phyloP scores from a whole-genome alignment of 2,329 filamentous ascomycete genomes.

The Exophiala oligosperma region DNA sequence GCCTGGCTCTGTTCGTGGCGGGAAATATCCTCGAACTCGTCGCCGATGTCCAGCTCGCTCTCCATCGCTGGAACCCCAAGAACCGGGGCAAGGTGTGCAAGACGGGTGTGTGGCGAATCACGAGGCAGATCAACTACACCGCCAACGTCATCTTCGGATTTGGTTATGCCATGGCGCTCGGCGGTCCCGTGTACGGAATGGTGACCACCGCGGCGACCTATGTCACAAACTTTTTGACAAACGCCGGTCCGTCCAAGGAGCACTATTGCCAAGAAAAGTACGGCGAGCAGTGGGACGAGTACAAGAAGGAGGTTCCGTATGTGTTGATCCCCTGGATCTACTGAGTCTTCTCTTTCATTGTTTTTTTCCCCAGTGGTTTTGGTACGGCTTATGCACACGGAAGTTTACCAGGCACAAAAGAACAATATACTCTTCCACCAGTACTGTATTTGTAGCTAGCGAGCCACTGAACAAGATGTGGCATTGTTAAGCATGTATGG shows the following conservation, averaged over 20 bases:
- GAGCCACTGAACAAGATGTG: too few species aligned
- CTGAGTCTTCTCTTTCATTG: not conserved
- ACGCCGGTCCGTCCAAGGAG: slow-evolving; percentile 10
- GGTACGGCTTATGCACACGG: too few species aligned
- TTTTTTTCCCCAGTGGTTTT: too few species aligned
- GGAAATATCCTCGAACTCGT: not conserved
- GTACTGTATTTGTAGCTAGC: too few species aligned
- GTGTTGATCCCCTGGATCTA: slow-evolving; percentile 12
- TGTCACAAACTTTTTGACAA: not conserved
- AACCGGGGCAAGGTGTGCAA: slow-evolving; percentile 10
- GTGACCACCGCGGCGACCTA: slow-evolving; percentile 5
- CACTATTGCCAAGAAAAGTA: slow-evolving; percentile 12
- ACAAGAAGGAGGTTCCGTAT: slow-evolving; percentile 9
- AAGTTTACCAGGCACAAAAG: too few species aligned
- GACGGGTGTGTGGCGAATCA: slow-evolving; percentile 8
- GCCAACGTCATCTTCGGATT: slow-evolving; percentile 11
- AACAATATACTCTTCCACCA: too few species aligned
- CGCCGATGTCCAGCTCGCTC: slow-evolving; percentile 4
- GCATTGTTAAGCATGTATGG: too few species aligned
- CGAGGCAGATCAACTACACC: slow-evolving; percentile 14
- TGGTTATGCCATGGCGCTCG: slow-evolving; percentile 7
- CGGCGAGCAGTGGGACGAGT: slow-evolving; percentile 7
- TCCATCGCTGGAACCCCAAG: slow-evolving; percentile 1
- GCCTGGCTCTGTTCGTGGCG: slow-evolving; percentile 5
- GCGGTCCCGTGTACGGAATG: slow-evolving; percentile 1